A percentile compares a stretch with the other conserved stretches of the same genome.
These are phyloP conservation scores for Pseudognaphalium luteoalbum DNA, from an alignment of 129 eudicot species.

Conservation along the genomic window DNA sequence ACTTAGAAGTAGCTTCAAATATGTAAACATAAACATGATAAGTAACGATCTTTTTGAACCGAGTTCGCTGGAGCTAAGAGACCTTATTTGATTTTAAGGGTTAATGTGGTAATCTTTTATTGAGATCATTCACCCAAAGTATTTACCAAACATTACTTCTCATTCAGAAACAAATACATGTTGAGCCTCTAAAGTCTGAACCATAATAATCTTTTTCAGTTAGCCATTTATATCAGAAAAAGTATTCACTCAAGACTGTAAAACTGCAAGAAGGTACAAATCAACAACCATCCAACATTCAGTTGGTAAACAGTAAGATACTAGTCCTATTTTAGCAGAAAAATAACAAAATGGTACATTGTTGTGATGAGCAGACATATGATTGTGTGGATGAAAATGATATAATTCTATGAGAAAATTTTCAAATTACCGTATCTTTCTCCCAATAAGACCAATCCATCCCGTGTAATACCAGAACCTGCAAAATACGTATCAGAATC, in stretches of 20 bases:
- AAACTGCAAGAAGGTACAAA: neutral
- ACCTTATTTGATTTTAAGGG: constrained; percentile 13
- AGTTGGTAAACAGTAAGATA: neutral
- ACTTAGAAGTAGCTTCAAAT: constrained; percentile 76
- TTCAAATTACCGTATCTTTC: constrained; percentile 72
- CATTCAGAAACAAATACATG: neutral
- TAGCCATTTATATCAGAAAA: neutral
- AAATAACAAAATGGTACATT: constrained; percentile 1
- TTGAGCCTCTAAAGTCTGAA: neutral
- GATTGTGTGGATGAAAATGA: constrained; percentile 11
- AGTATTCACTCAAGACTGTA: constrained; percentile 2
- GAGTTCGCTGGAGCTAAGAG: constrained; percentile 9
- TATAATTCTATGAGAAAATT: neutral
- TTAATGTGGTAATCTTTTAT: constrained; percentile 1
- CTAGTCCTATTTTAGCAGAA: neutral
- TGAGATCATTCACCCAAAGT: neutral
- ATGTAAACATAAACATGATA: constrained; percentile 28
- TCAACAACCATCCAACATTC: constrained; percentile 18
- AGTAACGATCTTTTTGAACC: neutral
- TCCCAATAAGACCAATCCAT: constrained; percentile 82
- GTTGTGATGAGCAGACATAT: constrained; percentile 21
- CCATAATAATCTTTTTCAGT: neutral
- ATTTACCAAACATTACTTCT: constrained; percentile 4
- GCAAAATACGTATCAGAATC: constrained; percentile 29
- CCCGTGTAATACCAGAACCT: constrained; percentile 89